Evolutionary conservation across 2,329 filamentous ascomycete species (phyloP).

Genomic region (Chaetomium globosum): DNA sequence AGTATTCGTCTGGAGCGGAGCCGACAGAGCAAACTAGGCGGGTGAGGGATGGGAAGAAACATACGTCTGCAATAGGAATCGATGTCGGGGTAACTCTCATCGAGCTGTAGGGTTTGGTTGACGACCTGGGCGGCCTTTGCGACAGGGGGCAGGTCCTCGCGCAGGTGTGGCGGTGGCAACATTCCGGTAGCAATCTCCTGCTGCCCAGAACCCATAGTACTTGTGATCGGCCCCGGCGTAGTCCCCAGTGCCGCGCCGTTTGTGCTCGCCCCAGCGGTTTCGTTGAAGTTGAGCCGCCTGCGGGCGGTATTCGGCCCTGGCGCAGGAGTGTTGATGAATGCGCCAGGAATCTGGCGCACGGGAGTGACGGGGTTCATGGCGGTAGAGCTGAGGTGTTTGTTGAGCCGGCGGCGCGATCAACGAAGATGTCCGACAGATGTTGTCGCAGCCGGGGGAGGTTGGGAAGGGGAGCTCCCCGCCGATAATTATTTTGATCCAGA

Average conservation of each 20-base stretch:
- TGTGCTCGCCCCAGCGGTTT: constrained; percentile 28
- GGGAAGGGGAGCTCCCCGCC: constrained; percentile 21
- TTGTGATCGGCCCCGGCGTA: constrained; percentile 21
- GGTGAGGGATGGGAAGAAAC: constrained; percentile 46
- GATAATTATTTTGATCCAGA: constrained; percentile 24
- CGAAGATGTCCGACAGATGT: neutral
- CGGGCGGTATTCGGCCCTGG: constrained; percentile 56
- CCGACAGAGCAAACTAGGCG: constrained; percentile 7
- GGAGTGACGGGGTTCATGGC: constrained; percentile 67
- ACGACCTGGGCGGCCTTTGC: constrained; percentile 81
- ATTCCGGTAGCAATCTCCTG: constrained; percentile 21
- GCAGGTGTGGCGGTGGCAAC: constrained; percentile 49
- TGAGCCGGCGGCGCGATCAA: constrained; percentile 19
- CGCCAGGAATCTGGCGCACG: constrained; percentile 72
- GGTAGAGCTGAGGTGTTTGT: constrained; percentile 7
- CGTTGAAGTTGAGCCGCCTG: constrained; percentile 54
- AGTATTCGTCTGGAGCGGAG: constrained; percentile 33
- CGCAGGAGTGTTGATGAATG: constrained; percentile 75
- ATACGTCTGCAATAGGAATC: constrained; percentile 87
- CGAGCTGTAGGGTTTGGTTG: constrained; percentile 73
- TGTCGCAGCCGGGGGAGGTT: constrained; percentile 5
- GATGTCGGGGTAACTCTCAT: constrained; percentile 82
- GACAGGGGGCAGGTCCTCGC: constrained; percentile 62
- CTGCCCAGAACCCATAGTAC: constrained; percentile 29
- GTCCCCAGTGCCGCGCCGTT: constrained; percentile 15